Evolutionary conservation across 2,329 filamentous ascomycete genomes (phyloP).

Genomic region (Rutstroemia sp.): DNA sequence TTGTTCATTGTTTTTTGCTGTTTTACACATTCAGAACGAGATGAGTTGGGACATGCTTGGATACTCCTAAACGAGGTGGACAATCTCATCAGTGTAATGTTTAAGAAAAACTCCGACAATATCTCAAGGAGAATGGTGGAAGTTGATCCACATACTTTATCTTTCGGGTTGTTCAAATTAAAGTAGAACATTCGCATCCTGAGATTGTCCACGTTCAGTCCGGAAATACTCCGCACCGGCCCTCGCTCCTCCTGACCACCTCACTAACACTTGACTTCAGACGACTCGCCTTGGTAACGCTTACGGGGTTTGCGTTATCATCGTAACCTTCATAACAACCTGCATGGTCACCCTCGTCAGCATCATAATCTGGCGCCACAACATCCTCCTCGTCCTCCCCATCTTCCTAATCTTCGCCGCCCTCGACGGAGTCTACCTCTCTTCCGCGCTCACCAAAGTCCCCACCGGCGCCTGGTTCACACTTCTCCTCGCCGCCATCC

Average conservation of each 20-base stretch:
- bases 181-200: neutral
- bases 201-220: too few relatives aligned
- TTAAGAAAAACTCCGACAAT: too few relatives aligned
- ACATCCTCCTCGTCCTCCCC: constrained; percentile 50
- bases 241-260: too few relatives aligned
- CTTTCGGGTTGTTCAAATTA: too few relatives aligned
- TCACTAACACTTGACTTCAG: constrained; percentile 25
- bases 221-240: too few relatives aligned
- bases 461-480: constrained; percentile 76
- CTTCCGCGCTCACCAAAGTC: constrained; percentile 63
- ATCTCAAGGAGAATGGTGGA: too few relatives aligned
- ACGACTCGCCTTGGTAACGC: constrained; percentile 65
- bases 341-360: constrained; percentile 67
- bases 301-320: constrained; percentile 73
- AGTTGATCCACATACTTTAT: too few relatives aligned
- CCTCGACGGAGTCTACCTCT: constrained; percentile 63
- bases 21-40: neutral
- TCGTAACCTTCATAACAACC: constrained; percentile 72
- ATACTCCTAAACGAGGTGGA: too few relatives aligned
- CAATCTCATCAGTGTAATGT: too few relatives aligned
- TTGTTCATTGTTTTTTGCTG: neutral
- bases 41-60: neutral
- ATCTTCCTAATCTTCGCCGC: constrained; percentile 57
- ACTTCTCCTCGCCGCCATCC: constrained; percentile 52
- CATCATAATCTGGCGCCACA: constrained; percentile 63